A percentile compares a stretch with the other conserved stretches of the same genome.
Evolutionary conservation across 768 basidiomycete species (phyloP).

Genomic region (Leccinum olivaceopallidum): DNA sequence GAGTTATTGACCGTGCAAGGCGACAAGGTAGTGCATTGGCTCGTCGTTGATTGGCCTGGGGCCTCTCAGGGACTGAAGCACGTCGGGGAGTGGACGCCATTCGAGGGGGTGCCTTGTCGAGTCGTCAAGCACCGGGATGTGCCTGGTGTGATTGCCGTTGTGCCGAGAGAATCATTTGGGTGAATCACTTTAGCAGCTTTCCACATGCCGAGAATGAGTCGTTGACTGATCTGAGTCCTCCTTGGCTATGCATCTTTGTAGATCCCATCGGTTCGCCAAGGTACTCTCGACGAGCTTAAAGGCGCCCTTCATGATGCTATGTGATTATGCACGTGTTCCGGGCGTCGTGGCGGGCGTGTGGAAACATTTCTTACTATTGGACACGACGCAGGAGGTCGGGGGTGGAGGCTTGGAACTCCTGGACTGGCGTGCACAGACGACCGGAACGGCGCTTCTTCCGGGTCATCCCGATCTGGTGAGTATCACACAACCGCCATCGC

Average conservation of each 20-base stretch:
- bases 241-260: not conserved
- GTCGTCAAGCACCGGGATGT: conserved; percentile 22
- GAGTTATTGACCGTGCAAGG: conserved; percentile 30
- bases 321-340: conserved; percentile 25
- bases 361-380: conserved; percentile 25
- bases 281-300: conserved; percentile 21
- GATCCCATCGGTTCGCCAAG: conserved; percentile 18
- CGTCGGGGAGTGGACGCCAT: conserved; percentile 21
- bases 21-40: conserved; percentile 27
- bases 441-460: conserved; percentile 28
- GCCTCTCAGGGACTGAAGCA: conserved; percentile 15
- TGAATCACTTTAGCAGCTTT: not conserved
- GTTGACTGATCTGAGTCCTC: not conserved
- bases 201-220: not conserved
- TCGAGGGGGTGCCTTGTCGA: conserved; percentile 18
- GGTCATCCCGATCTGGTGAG: conserved; percentile 24
- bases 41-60: conserved; percentile 20
- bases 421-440: conserved; percentile 27
- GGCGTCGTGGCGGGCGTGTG: conserved; percentile 28
- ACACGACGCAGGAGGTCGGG: conserved; percentile 19
- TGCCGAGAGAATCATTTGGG: conserved; percentile 15
- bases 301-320: conserved; percentile 23
- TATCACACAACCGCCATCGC: not conserved
- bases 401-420: conserved; percentile 29
- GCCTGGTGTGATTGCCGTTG: conserved; percentile 22